Evolutionary conservation across 305 asterid genomes (phyloP).

Genomic region (Fraxinus velutina): DNA sequence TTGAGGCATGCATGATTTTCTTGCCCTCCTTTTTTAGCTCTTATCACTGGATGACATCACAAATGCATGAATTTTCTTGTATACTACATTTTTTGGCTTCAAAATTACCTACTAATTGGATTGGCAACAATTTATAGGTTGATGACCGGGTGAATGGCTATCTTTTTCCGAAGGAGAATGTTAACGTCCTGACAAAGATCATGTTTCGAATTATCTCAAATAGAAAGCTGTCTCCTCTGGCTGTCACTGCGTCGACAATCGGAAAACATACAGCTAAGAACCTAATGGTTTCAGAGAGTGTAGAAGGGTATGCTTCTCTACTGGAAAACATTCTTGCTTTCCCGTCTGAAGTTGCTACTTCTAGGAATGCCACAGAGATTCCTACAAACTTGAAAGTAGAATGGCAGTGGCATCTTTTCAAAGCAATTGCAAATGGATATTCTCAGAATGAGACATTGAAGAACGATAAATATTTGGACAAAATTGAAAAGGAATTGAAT

Average conservation of each 20-base stretch:
- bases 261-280: conserved; percentile 62
- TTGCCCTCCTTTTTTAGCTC: background rate
- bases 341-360: conserved; percentile 72
- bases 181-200: conserved; percentile 39
- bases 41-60: background rate
- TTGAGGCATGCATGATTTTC: background rate
- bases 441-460: conserved; percentile 30
- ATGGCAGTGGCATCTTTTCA: conserved; percentile 71
- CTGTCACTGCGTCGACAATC: conserved; percentile 49
- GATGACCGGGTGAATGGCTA: conserved; percentile 69
- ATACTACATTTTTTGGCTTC: background rate
- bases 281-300: conserved; percentile 66
- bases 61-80: background rate
- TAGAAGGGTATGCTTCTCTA: conserved; percentile 72
- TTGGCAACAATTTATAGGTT: conserved; percentile 43
- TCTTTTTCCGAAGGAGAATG: conserved; percentile 63
- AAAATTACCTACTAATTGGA: conserved; percentile 33
- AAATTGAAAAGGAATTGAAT: conserved; percentile 56
- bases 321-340: conserved; percentile 63
- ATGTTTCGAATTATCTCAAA: conserved; percentile 60
- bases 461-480: conserved; percentile 19
- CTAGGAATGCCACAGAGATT: conserved; percentile 43
- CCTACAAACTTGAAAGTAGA: conserved; percentile 46
- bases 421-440: conserved; percentile 29
- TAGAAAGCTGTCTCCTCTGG: conserved; percentile 65